Base-by-base conservation (phyloP, 2,329 filamentous ascomycete species). In the Pseudogymnoascus sp. region DNA sequence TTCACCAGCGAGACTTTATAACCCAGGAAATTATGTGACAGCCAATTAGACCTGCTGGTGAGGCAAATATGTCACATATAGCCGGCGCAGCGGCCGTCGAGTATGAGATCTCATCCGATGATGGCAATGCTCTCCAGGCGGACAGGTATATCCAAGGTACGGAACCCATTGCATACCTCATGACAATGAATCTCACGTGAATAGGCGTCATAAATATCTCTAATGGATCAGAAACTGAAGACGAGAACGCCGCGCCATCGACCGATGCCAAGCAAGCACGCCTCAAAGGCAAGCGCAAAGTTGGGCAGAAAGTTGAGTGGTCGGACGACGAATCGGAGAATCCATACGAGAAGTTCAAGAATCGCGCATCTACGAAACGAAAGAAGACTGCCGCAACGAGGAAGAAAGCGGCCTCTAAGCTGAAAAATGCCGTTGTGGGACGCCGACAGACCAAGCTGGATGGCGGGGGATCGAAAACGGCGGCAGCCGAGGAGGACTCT, bases 311-410 rank as follows among this genome's bases (percentile, higher is more conserved):
- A 67, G 75, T 80, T 1, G 70, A 76, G n/a, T 83, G 79, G 80
- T 82, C 80, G 3, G 72, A 72, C 64, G 84, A 85, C 63, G 84
- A 87, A 37, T 84, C 84, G 1, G 81, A 83, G 25, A 79, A 80
- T 21, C 79, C 80, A 6, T 90, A 90, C 66, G 76, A 83, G 42
- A 79, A 80, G n/a, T 87, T 85, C 72, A 88, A 87, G 70, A 83
- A 84, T 60, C 78, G 82, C 56, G 84, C 82, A 64, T 76, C 76
- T 0, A 72, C 76, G 0, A 82, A 84, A 67, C 78, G 82, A 38
- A 84, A 83, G 68, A 78, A 78, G 59, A 74, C 74, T 4, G 77
- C 77, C 1, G 79, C 79, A 23, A 78, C 77, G 28, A 82, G 79
- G 14, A 77, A 75, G 65, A 71, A 71, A 63, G 68, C 75, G 11